These are phyloP conservation scores for Hypoxylon fuscum DNA, from an alignment of 495 filamentous ascomycete species.

Conservation along the genomic window DNA sequence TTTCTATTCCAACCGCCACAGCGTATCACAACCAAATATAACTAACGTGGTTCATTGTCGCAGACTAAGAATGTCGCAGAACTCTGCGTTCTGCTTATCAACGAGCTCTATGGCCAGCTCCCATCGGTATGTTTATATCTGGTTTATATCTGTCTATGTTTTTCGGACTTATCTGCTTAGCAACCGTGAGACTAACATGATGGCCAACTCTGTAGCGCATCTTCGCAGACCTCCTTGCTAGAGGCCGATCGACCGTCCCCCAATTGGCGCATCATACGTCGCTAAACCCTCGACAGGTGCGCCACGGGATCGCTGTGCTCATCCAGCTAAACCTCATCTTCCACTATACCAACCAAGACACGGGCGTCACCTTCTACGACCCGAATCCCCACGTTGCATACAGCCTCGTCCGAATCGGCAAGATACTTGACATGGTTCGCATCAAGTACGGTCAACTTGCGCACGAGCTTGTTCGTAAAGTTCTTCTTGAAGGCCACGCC, in stretches of 20 bases:
- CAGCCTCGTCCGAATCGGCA: conserved; percentile 78
- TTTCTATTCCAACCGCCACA: not conserved
- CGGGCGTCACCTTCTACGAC: conserved; percentile 77
- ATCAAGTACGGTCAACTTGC: conserved; percentile 74
- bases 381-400: conserved; percentile 79
- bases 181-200: conserved; percentile 30
- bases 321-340: conserved; percentile 88
- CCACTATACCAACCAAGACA: conserved; percentile 71
- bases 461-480: conserved; percentile 73
- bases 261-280: conserved; percentile 71
- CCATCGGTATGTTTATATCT: conserved; percentile 73
- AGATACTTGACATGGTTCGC: conserved; percentile 79
- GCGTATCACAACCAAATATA: not conserved
- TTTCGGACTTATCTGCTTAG: not conserved
- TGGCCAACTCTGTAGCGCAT: conserved; percentile 64
- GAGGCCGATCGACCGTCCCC: conserved; percentile 78
- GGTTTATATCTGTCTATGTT: not conserved
- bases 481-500: conserved; percentile 80
- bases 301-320: conserved; percentile 81
- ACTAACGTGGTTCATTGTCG: conserved; percentile 22
- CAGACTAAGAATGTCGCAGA: conserved; percentile 72
- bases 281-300: conserved; percentile 73
- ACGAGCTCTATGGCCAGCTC: conserved; percentile 88
- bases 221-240: conserved; percentile 77
- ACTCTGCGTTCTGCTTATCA: conserved; percentile 87